Evolutionary conservation across 2,329 filamentous ascomycete genomes (phyloP).

Genomic region (Fusarium papillatum): DNA sequence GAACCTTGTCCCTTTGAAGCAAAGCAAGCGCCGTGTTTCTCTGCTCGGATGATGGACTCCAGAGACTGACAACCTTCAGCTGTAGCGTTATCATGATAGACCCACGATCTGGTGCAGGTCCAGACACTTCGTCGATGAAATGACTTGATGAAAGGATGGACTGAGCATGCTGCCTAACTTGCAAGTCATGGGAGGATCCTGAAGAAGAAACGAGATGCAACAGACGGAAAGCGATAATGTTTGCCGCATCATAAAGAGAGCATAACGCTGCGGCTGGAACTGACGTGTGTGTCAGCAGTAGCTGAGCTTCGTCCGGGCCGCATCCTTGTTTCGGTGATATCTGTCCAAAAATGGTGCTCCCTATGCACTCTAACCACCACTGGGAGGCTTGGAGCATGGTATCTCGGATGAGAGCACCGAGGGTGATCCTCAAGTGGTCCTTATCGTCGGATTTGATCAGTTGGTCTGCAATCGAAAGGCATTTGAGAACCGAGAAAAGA

Average conservation of each 20-base stretch:
- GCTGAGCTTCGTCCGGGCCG: background rate
- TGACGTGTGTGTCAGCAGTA: background rate
- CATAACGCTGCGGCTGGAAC: conserved; percentile 5
- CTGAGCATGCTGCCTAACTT: conserved; percentile 2
- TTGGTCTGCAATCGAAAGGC: conserved; percentile 6
- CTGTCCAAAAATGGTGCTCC: background rate
- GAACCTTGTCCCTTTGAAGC: conserved; percentile 20
- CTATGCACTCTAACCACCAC: conserved; percentile 9
- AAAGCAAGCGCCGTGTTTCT: conserved; percentile 9
- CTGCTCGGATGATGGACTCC: conserved; percentile 30
- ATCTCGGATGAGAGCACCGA: background rate
- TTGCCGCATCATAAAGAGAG: conserved; percentile 15
- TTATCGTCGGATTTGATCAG: background rate
- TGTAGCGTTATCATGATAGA: conserved; percentile 22
- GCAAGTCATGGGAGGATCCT: background rate
- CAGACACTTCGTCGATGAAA: conserved; percentile 9
- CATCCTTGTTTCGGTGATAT: background rate
- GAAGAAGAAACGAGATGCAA: conserved; percentile 4
- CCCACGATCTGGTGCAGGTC: conserved; percentile 18
- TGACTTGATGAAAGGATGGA: conserved; percentile 16
- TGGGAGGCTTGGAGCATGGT: background rate
- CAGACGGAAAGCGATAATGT: background rate
- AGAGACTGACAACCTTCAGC: conserved; percentile 19
- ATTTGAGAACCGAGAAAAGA: conserved; percentile 13
- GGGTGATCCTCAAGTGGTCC: background rate